These are phyloP conservation scores for Starmera dryadoides DNA, from an alignment of 805 yeast species.

Conservation along the genomic window DNA sequence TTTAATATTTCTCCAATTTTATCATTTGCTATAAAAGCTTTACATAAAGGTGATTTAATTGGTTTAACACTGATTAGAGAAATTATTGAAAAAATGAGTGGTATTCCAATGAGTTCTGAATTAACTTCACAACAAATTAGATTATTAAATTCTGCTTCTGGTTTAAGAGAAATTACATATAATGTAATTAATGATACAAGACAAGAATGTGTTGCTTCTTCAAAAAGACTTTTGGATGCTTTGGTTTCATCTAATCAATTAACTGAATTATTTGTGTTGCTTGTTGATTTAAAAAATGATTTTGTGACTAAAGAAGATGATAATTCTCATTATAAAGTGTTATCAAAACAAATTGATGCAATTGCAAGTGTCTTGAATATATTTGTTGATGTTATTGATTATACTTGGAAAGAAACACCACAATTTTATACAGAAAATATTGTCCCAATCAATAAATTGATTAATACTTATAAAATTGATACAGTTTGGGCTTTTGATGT, in stretches of 20 bases:
- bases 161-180: conserved; percentile 49
- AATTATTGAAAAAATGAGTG: conserved; percentile 66
- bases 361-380: conserved; percentile 59
- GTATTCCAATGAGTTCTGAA: conserved; percentile 64
- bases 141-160: conserved; percentile 55
- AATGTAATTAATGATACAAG: conserved; percentile 47
- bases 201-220: conserved; percentile 37
- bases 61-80: conserved; percentile 63
- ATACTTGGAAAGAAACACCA: conserved; percentile 31
- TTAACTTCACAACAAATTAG: conserved; percentile 59
- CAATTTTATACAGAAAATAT: conserved; percentile 28
- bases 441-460: conserved; percentile 33
- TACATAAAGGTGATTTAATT: conserved; percentile 51
- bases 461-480: conserved; percentile 36
- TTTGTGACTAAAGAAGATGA: conserved; percentile 27
- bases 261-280: conserved; percentile 59
- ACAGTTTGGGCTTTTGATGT: conserved; percentile 67
- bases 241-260: conserved; percentile 37
- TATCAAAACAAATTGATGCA: conserved; percentile 70
- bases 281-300: conserved; percentile 41
- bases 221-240: conserved; percentile 39
- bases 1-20: conserved; percentile 62
- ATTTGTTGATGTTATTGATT: conserved; percentile 49
- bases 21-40: conserved; percentile 49
- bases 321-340: conserved; percentile 54